Evolutionary conservation across 139 green algal species (phyloP).

Genomic region (Bryopsis sp.): DNA sequence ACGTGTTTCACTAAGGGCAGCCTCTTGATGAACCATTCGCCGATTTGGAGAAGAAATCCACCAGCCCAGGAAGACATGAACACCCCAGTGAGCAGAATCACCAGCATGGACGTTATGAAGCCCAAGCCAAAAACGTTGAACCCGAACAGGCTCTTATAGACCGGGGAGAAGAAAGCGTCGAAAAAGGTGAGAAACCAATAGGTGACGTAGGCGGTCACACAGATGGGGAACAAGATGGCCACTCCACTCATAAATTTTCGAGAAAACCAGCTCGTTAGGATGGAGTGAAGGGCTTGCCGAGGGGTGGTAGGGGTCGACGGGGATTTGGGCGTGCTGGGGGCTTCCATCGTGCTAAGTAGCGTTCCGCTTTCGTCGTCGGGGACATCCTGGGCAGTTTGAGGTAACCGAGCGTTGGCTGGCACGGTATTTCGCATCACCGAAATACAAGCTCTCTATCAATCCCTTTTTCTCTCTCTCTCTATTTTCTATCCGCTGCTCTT

Average conservation of each 20-base stretch:
- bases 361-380: too few species aligned
- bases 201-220: conserved; percentile 70
- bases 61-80: conserved; percentile 83
- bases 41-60: conserved; percentile 57
- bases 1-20: conserved; percentile 90
- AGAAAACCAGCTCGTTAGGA: conserved; percentile 16
- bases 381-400: too few species aligned
- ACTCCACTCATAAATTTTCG: conserved; percentile 19
- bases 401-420: too few species aligned
- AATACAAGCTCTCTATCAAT: too few species aligned
- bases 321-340: too few species aligned
- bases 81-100: conserved; percentile 66
- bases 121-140: conserved; percentile 89
- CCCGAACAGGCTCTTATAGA: conserved; percentile 74
- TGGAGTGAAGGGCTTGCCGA: conserved; percentile 13
- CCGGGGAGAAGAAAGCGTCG: conserved; percentile 63
- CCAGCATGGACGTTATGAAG: conserved; percentile 76
- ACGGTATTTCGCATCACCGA: too few species aligned
- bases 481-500: too few species aligned
- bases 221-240: conserved; percentile 84
- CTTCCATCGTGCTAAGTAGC: too few species aligned
- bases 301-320: too few species aligned
- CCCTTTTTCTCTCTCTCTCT: too few species aligned
- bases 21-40: conserved; percentile 86
- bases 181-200: conserved; percentile 85